Base-by-base conservation (phyloP, 441 rosid species). In the Croton setiger region DNA sequence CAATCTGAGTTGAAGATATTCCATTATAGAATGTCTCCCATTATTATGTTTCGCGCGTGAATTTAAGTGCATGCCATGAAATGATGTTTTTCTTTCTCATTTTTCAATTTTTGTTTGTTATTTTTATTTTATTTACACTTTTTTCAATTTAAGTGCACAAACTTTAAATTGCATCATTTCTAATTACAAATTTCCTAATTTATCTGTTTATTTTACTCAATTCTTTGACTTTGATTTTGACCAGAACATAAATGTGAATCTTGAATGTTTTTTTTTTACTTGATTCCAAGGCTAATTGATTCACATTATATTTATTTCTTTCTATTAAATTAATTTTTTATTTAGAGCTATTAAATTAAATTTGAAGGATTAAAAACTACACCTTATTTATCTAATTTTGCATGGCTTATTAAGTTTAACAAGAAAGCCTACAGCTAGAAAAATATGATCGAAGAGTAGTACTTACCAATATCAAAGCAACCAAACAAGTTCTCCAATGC, bases 401-500 rank as follows among this genome's bases (percentile, higher is more conserved):
- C 67, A 48, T 64, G 67, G 56, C 43, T 48, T 64, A 27, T 11
- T 9, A 48, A 17, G 52, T 15, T 48, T 4, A 14, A 3, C 8
- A 48, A n/a, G 20, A 5, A 44, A 63, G 44, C 4, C 10, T 39
- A 48, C 60, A 27, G 2, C 52, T 59, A 13, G 4, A 55, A 43
- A 53, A 9, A 10, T 14, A n/a, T 33, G 7, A 31, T 39, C 7
- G 13, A 18, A 51, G 20, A 11, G 53, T 5, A 48, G 17, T 13
- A 77, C 86, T 73, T 66, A 90, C 96, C 84, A 35, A 87, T 79
- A 73, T 87, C 92, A 72, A 51, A 77, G 56, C 88, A 66, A 45
- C 75, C 85, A 20, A 91, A 87, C 44, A 91, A 85, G 74, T 80
- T 86, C 76, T 84, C 93, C 75, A 91, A 76, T 5, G 91, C 85